Conservation (phyloP, 495 filamentous ascomycete species). For the Evernia prunastri region DNA sequence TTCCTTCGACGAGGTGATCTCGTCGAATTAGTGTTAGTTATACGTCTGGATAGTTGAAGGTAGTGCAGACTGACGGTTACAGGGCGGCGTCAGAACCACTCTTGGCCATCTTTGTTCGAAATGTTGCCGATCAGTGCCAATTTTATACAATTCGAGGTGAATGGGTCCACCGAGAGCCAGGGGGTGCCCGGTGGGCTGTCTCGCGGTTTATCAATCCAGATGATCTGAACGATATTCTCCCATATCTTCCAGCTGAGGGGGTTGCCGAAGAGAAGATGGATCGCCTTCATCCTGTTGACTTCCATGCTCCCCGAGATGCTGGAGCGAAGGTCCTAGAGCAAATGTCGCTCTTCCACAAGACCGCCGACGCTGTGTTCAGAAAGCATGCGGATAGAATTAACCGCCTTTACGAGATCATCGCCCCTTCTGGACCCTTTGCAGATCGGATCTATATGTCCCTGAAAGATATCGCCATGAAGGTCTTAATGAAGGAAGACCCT, state of each 20-base stretch:
- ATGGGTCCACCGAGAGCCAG: constrained; percentile 53
- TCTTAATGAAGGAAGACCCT: constrained; percentile 37
- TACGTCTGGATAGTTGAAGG: constrained; percentile 2
- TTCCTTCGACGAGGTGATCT: constrained; percentile 65
- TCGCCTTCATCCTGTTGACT: constrained; percentile 41
- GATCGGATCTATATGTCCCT: constrained; percentile 51
- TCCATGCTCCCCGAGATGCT: constrained; percentile 47
- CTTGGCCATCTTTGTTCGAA: constrained; percentile 64
- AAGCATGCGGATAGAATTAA: constrained; percentile 34
- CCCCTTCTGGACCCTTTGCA: constrained; percentile 27
- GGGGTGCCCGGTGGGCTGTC: constrained; percentile 53
- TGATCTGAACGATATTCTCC: constrained; percentile 52
- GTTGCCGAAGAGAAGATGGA: constrained; percentile 38
- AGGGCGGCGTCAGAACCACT: constrained; percentile 39
- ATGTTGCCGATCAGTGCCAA: constrained; percentile 54
- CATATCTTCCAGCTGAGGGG: constrained; percentile 51
- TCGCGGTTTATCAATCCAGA: constrained; percentile 54
- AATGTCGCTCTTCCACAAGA: constrained; percentile 46
- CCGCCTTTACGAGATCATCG: constrained; percentile 34
- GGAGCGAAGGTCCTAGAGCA: constrained; percentile 44
- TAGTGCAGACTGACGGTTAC: constrained; percentile 16
- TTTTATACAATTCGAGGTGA: constrained; percentile 68
- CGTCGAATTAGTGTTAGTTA: constrained; percentile 53
- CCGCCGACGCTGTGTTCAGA: constrained; percentile 47
- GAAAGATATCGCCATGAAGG: constrained; percentile 52